A percentile compares a stretch with the other conserved stretches of the same genome.
These are phyloP conservation scores for Scenedesmus sp. DNA, from an alignment of 163 green algal species.

Conservation along the genomic window DNA sequence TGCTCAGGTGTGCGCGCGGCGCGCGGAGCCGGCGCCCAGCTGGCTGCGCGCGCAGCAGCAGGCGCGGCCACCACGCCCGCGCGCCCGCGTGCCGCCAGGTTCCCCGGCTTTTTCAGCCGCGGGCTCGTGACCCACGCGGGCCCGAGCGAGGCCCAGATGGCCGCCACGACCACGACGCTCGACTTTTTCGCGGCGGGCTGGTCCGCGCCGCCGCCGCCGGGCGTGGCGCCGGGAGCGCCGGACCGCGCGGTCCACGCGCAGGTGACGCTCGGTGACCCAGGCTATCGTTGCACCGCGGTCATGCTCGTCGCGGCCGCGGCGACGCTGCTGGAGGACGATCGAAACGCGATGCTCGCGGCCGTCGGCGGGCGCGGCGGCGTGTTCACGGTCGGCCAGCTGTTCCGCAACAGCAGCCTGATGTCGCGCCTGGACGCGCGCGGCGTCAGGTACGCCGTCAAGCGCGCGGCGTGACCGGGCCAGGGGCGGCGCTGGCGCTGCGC, in stretches of 20 bases:
- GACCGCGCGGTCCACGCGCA: slow-evolving; percentile 6
- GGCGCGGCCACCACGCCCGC: neutral
- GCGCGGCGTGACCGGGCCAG: slow-evolving; percentile 4
- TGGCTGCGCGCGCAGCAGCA: neutral
- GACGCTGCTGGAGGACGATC: slow-evolving; percentile 68
- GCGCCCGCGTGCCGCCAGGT: neutral
- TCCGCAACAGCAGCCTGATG: slow-evolving; percentile 56
- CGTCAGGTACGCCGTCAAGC: slow-evolving; percentile 54
- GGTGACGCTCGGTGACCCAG: neutral
- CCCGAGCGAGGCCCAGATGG: slow-evolving; percentile 70
- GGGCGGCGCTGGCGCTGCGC: too few species aligned
- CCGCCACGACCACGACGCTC: slow-evolving; percentile 8
- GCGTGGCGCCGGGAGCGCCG: neutral
- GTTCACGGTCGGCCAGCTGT: slow-evolving; percentile 55
- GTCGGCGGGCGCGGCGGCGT: slow-evolving; percentile 47
- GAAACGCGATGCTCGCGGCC: slow-evolving; percentile 30
- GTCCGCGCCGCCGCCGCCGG: slow-evolving; percentile 22
- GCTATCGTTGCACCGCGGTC: slow-evolving; percentile 37
- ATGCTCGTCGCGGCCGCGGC: slow-evolving; percentile 60
- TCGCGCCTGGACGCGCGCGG: slow-evolving; percentile 52
- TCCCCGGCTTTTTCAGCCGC: slow-evolving; percentile 67
- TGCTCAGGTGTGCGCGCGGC: slow-evolving; percentile 55
- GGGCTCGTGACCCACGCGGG: slow-evolving; percentile 77
- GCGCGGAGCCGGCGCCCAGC: too few species aligned
- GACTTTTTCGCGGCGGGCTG: slow-evolving; percentile 57